Base-by-base conservation (phyloP, 2,329 filamentous ascomycete species). In the Microsporum canis region DNA sequence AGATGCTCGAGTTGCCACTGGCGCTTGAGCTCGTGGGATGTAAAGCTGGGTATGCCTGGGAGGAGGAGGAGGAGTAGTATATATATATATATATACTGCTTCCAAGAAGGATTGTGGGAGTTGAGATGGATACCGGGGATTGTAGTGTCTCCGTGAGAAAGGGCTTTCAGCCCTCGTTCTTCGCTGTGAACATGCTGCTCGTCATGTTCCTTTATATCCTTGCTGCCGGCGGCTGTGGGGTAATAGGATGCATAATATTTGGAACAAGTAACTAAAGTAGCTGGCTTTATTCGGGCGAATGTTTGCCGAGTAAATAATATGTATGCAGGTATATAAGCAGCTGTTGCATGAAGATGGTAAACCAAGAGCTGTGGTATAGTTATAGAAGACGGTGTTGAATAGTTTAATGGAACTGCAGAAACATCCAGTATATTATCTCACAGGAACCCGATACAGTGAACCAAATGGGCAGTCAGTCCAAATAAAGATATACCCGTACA, bases 1-100 rank as follows among this genome's bases (percentile, higher is more conserved):
- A 3, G 70, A 55, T 79, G 73, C 14, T 79, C 70, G 51, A 74
- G 74, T 59, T 71, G 68, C 62, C 72, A 74, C 58, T 69, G 68
- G 36, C 72, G 65, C 66, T 75, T 71, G 27, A 70, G 63, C 51
- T 70, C 69, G 59, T 69, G 69, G 61, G 74, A 69, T 36, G 63
- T 65, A 58, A 72, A 72, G 45, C 38, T 64, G n/a, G 66, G 67
- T 59, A 71, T 64, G 27, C 63, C 63, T 64, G 53, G 34, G 12
- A 12, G 14, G 17, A 7, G 31, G 14, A 12, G 17, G 10, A 7
- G 29, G 12, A 49, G 45, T 33, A 7, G 10, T 39, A 14, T 39
- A 39, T 10, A 39, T 2, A 34, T 29, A 38, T 12, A 41, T 3
- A 14, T 5, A 36, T 12, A 31, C 23, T 34, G 5, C 29, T 31